These are phyloP conservation scores for Dactylellina haptotyla DNA, from an alignment of 2,329 filamentous ascomycete genomes.

Conservation along the genomic window DNA sequence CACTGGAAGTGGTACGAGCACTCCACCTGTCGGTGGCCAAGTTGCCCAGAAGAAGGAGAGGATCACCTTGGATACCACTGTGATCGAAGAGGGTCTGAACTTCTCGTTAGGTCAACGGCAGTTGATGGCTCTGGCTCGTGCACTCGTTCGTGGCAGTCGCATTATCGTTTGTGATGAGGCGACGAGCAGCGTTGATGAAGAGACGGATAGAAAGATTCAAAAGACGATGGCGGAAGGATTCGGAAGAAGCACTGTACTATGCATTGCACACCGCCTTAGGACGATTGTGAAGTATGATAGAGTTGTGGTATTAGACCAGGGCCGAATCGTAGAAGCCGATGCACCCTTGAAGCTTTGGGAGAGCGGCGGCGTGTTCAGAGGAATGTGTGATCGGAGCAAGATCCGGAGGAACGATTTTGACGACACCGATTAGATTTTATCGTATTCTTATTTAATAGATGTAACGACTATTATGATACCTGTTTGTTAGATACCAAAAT, in stretches of 20 bases:
- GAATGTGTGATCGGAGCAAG: constrained; percentile 89
- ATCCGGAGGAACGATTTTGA: constrained; percentile 70
- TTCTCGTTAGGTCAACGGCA: constrained; percentile 95
- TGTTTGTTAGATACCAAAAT: background rate
- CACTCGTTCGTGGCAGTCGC: constrained; percentile 83
- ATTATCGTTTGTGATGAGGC: constrained; percentile 99
- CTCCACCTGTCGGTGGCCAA: constrained; percentile 57
- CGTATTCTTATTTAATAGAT: background rate
- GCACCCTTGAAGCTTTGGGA: constrained; percentile 78
- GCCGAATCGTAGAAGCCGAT: constrained; percentile 86
- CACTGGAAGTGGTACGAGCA: constrained; percentile 55
- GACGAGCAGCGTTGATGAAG: constrained; percentile 91
- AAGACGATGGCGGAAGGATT: constrained; percentile 85
- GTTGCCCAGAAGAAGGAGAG: constrained; percentile 64
- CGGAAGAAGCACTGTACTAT: constrained; percentile 84
- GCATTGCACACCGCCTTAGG: constrained; percentile 89
- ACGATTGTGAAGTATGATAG: constrained; percentile 95
- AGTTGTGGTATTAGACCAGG: constrained; percentile 95
- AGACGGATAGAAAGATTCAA: constrained; percentile 96
- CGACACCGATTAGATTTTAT: background rate
- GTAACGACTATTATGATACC: background rate
- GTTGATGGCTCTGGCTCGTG: constrained; percentile 91
- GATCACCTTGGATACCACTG: constrained; percentile 82
- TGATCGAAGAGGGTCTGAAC: constrained; percentile 95
- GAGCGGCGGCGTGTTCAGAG: constrained; percentile 79